Conservation (phyloP, 441 rosid genomes). For the Eruca vesicaria region DNA sequence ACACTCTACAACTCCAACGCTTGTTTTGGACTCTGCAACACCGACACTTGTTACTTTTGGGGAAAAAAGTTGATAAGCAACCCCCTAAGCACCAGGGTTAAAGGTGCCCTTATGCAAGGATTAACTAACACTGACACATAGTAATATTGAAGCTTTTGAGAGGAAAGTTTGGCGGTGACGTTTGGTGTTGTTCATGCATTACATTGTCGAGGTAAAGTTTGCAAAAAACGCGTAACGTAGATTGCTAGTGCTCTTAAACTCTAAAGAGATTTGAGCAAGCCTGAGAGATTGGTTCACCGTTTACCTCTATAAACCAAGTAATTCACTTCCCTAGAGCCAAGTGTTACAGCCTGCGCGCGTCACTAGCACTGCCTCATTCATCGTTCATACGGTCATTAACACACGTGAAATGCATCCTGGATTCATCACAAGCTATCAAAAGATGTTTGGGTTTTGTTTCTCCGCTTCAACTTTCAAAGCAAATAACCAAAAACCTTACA, state of each 20-base stretch:
- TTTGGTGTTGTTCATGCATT: not conserved
- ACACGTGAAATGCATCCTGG: constrained; percentile 87
- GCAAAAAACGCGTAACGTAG: not conserved
- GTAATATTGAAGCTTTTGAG: too few relatives aligned
- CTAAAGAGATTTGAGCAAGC: not conserved
- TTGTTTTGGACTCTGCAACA: too few relatives aligned
- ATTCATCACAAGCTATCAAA: constrained; percentile 69
- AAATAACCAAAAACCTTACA: constrained; percentile 9
- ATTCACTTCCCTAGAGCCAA: constrained; percentile 96
- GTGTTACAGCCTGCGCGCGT: constrained; percentile 92
- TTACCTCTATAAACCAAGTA: constrained; percentile 72
- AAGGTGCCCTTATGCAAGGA: too few relatives aligned
- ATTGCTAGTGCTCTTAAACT: not conserved
- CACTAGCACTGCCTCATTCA: constrained; percentile 82
- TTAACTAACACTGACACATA: too few relatives aligned
- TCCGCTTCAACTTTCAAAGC: constrained; percentile 72
- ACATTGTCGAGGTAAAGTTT: not conserved
- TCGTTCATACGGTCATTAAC: constrained; percentile 92
- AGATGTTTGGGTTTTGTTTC: constrained; percentile 87
- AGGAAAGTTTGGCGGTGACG: not conserved
- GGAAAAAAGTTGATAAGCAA: too few relatives aligned
- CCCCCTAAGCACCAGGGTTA: too few relatives aligned
- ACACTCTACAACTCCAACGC: too few relatives aligned
- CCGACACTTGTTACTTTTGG: too few relatives aligned
- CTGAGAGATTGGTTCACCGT: constrained; percentile 37